Percentiles rank a stretch among this genome's conserved stretches.
phyloP scores from a whole-genome alignment of 2,329 filamentous ascomycete genomes.

The Teratosphaeria pseudoeucalypti region DNA sequence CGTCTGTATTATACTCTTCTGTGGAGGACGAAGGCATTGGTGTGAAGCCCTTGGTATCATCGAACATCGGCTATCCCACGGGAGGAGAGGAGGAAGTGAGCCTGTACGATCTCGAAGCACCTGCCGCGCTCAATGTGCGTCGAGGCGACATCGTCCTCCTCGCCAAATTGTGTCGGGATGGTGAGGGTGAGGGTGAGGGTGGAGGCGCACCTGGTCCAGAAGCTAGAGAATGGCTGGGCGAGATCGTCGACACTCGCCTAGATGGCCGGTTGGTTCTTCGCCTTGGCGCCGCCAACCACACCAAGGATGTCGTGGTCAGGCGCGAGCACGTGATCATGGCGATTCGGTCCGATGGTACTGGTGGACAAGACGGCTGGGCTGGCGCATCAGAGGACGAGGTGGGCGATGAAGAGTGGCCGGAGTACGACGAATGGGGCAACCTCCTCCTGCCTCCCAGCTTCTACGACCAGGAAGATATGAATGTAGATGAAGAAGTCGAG shows the following conservation, averaged over 20 bases:
- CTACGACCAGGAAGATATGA: not conserved
- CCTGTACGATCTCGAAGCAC: slow-evolving; percentile 47
- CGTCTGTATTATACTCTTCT: slow-evolving; percentile 45
- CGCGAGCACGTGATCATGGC: slow-evolving; percentile 41
- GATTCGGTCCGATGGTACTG: slow-evolving; percentile 28
- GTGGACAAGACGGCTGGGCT: slow-evolving; percentile 11
- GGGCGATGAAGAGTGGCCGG: slow-evolving; percentile 13
- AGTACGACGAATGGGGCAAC: slow-evolving; percentile 3
- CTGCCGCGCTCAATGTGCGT: slow-evolving; percentile 38
- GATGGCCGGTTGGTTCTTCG: slow-evolving; percentile 46
- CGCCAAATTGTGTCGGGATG: slow-evolving; percentile 15
- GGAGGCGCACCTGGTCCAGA: not conserved
- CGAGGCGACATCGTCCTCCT: slow-evolving; percentile 46
- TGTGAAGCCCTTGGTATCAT: slow-evolving; percentile 8
- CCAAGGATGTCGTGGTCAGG: slow-evolving; percentile 40
- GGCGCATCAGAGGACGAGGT: slow-evolving; percentile 18
- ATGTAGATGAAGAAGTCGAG: not conserved
- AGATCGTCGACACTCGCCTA: slow-evolving; percentile 44
- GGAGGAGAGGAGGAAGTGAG: slow-evolving; percentile 41
- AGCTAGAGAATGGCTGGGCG: slow-evolving; percentile 43
- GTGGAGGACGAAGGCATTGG: slow-evolving; percentile 37
- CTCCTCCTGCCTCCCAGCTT: not conserved
- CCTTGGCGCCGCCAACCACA: slow-evolving; percentile 40
- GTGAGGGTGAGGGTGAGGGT: not conserved
- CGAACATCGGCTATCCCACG: slow-evolving; percentile 8